These are phyloP conservation scores for Cupressus sempervirens DNA, from an alignment of 75 land plant species.

Conservation along the genomic window DNA sequence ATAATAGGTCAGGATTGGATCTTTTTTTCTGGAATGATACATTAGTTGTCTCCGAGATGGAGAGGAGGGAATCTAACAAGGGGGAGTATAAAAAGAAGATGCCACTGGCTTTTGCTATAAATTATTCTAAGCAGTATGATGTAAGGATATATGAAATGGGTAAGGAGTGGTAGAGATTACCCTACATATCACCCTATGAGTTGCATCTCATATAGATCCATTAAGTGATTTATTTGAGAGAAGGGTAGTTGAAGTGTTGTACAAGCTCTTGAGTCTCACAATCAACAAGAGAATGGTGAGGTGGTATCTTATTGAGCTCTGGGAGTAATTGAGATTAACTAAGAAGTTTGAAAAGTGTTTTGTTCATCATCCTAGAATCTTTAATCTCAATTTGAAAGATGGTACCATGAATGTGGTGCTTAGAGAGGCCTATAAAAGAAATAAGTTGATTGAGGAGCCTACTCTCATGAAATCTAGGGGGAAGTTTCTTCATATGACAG, in stretches of 20 bases:
- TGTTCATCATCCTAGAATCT: conserved; percentile 58
- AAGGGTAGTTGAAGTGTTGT: conserved; percentile 57
- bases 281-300: conserved; percentile 54
- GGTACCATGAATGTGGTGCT: conserved; percentile 44
- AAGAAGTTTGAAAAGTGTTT: conserved; percentile 45
- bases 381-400: conserved; percentile 57
- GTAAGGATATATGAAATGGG: conserved; percentile 45
- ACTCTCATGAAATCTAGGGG: conserved; percentile 43
- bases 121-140: conserved; percentile 36
- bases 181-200: conserved; percentile 73
- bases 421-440: conserved; percentile 64
- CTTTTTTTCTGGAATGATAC: conserved; percentile 67
- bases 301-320: conserved; percentile 36
- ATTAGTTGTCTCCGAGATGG: conserved; percentile 65
- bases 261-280: conserved; percentile 55
- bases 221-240: conserved; percentile 43
- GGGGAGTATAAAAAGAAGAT: conserved; percentile 29
- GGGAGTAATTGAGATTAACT: conserved; percentile 43
- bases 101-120: conserved; percentile 35
- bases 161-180: conserved; percentile 70
- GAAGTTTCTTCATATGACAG: conserved; percentile 49
- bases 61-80: conserved; percentile 30
- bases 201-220: conserved; percentile 25
- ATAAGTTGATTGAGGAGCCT: conserved; percentile 40
- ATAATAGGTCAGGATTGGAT: conserved; percentile 41